Conservation (phyloP, 2,329 filamentous ascomycete species). For the Anthostomella pinea region DNA sequence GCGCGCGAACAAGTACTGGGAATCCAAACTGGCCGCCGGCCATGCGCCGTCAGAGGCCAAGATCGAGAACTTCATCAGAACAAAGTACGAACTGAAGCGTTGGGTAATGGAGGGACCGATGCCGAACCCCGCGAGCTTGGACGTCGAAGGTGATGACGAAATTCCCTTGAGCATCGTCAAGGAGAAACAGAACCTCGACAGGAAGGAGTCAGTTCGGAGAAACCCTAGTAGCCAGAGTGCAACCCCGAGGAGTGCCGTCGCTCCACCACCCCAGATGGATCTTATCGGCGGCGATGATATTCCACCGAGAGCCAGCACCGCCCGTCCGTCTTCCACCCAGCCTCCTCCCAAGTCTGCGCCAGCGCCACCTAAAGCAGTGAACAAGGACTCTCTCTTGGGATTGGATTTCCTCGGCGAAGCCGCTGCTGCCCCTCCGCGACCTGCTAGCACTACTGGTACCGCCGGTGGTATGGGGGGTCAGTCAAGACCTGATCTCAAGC, state of each 20-base stretch:
- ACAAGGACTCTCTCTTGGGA: slow-evolving; percentile 85
- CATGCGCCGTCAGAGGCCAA: slow-evolving; percentile 95
- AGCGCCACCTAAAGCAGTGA: slow-evolving; percentile 65
- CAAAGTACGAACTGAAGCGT: slow-evolving; percentile 97
- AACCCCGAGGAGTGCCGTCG: slow-evolving; percentile 29
- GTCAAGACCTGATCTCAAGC: slow-evolving; percentile 90
- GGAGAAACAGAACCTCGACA: slow-evolving; percentile 63
- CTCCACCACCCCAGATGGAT: slow-evolving; percentile 60
- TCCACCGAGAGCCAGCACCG: slow-evolving; percentile 69
- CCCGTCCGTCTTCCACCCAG: slow-evolving; percentile 60
- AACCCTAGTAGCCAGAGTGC: slow-evolving; percentile 47
- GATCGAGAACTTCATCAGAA: slow-evolving; percentile 99
- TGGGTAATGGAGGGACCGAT: slow-evolving; percentile 99
- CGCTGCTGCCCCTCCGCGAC: slow-evolving; percentile 68
- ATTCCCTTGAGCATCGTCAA: slow-evolving; percentile 62
- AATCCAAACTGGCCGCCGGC: slow-evolving; percentile 84
- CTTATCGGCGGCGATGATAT: slow-evolving; percentile 76
- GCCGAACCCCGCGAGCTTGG: slow-evolving; percentile 86
- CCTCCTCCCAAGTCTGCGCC: slow-evolving; percentile 60
- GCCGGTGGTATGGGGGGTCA: slow-evolving; percentile 57
- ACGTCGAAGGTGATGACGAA: slow-evolving; percentile 83
- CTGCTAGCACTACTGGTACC: slow-evolving; percentile 75
- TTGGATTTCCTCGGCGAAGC: slow-evolving; percentile 85
- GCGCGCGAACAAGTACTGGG: slow-evolving; percentile 98
- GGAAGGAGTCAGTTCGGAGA: slow-evolving; percentile 60